phyloP scores from a whole-genome alignment of 2,329 filamentous ascomycete genomes.

The Bimuria novae-zelandiae region DNA sequence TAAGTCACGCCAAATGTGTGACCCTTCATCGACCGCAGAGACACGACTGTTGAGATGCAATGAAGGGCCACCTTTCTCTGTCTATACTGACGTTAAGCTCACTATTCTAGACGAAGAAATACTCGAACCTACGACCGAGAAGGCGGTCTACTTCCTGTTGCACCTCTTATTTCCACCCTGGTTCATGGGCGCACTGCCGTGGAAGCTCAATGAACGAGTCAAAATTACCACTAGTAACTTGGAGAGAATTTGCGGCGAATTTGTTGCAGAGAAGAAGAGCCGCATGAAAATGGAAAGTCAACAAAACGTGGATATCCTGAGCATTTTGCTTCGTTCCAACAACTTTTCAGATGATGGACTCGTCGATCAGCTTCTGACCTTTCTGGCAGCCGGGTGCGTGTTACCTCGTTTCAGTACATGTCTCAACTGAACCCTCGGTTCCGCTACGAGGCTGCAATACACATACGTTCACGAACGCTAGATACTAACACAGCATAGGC shows the following conservation, averaged over 20 bases:
- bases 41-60: too few species aligned
- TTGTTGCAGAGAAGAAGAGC: slow-evolving; percentile 55
- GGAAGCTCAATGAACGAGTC: slow-evolving; percentile 53
- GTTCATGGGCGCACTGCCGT: slow-evolving; percentile 51
- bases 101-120: slow-evolving; percentile 53
- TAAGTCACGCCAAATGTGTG: too few species aligned
- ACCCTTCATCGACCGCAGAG: too few species aligned
- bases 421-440: too few species aligned
- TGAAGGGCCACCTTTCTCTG: too few species aligned
- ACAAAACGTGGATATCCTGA: slow-evolving; percentile 49
- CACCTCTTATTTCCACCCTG: slow-evolving; percentile 45
- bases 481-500: slow-evolving; percentile 43
- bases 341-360: slow-evolving; percentile 59
- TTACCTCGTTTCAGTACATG: too few species aligned
- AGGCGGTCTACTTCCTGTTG: slow-evolving; percentile 50
- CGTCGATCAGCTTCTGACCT: slow-evolving; percentile 61
- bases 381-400: slow-evolving; percentile 59
- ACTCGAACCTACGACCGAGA: slow-evolving; percentile 53
- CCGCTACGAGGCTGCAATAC: too few species aligned
- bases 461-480: too few species aligned
- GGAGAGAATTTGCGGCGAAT: slow-evolving; percentile 49
- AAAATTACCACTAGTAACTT: slow-evolving; percentile 43
- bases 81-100: too few species aligned
- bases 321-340: slow-evolving; percentile 57
- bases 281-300: slow-evolving; percentile 41